phyloP scores from a whole-genome alignment of 2,329 filamentous ascomycete genomes.

The Aphanoascus verrucosus region DNA sequence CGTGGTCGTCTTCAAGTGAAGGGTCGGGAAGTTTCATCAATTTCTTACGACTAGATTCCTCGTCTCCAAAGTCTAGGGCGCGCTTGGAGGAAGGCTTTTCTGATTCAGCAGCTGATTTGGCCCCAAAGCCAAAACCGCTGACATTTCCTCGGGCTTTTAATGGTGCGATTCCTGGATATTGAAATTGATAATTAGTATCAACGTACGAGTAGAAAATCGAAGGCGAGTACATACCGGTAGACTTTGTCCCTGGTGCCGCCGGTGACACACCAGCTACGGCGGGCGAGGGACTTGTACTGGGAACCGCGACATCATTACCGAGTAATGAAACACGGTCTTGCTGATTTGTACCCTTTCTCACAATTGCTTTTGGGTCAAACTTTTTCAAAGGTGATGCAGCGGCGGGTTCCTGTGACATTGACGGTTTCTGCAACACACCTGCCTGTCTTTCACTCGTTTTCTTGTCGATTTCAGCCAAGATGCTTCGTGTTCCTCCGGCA shows the following conservation, averaged over 20 bases:
- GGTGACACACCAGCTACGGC: constrained; percentile 27
- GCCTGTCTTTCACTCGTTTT: constrained; percentile 43
- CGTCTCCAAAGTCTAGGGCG: constrained; percentile 76
- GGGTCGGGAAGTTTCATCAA: constrained; percentile 80
- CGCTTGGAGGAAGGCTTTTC: constrained; percentile 60
- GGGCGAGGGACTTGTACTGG: constrained; percentile 37
- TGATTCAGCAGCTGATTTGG: constrained; percentile 53
- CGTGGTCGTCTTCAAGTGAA: constrained; percentile 52
- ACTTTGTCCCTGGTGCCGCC: constrained; percentile 31
- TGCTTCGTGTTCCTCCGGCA: constrained; percentile 53
- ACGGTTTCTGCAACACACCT: constrained; percentile 27
- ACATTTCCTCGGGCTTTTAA: constrained; percentile 61
- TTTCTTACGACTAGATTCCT: constrained; percentile 76
- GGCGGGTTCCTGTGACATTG: constrained; percentile 34
- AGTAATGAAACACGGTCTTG: constrained; percentile 45
- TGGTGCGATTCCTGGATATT: constrained; percentile 40
- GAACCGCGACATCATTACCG: constrained; percentile 46
- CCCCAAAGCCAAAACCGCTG: constrained; percentile 69
- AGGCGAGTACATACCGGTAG: constrained; percentile 29
- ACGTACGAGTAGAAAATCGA: neutral
- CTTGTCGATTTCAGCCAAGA: constrained; percentile 63
- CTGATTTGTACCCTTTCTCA: constrained; percentile 60
- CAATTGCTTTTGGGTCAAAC: constrained; percentile 77
- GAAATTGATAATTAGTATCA: constrained; percentile 1
- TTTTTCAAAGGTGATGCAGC: constrained; percentile 60